These are phyloP conservation scores for Mesembryanthemum crystallinum DNA, from an alignment of 148 eudicot species.

Conservation along the genomic window DNA sequence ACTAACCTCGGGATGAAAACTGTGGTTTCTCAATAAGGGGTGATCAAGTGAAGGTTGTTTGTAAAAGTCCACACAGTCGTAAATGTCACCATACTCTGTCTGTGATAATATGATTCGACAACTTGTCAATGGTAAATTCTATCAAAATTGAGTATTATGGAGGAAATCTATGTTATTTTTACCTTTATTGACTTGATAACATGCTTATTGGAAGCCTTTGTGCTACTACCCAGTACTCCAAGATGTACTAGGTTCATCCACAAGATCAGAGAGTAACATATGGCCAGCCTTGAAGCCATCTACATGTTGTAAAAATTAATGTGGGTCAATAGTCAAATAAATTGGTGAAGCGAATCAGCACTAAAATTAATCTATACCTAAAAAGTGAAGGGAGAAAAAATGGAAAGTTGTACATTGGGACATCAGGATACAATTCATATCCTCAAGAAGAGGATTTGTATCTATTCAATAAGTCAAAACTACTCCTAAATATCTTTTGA, in stretches of 20 bases:
- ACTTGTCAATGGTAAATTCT: no score
- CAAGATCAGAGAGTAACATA: neutral
- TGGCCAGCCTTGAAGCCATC: neutral
- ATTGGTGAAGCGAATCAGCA: no score
- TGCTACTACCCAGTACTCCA: neutral
- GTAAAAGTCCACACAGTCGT: slow-evolving; percentile 17
- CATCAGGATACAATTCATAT: no score
- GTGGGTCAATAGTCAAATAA: neutral
- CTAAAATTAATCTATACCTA: no score
- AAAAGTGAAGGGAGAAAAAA: no score
- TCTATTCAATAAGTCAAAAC: no score
- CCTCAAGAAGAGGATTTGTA: no score
- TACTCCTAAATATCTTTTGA: no score
- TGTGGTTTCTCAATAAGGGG: slow-evolving; percentile 1
- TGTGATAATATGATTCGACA: neutral
- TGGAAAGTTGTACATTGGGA: no score
- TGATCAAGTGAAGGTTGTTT: slow-evolving; percentile 11
- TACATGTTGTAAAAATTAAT: neutral
- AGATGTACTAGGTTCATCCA: neutral
- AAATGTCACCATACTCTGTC: neutral
- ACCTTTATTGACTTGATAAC: slow-evolving; percentile 6
- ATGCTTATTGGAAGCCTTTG: neutral
- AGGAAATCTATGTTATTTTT: no score
- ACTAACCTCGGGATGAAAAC: slow-evolving; percentile 9
- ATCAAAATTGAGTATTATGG: no score